Evolutionary conservation across 441 rosid genomes (phyloP).

Genomic region (Melianthus villosus): DNA sequence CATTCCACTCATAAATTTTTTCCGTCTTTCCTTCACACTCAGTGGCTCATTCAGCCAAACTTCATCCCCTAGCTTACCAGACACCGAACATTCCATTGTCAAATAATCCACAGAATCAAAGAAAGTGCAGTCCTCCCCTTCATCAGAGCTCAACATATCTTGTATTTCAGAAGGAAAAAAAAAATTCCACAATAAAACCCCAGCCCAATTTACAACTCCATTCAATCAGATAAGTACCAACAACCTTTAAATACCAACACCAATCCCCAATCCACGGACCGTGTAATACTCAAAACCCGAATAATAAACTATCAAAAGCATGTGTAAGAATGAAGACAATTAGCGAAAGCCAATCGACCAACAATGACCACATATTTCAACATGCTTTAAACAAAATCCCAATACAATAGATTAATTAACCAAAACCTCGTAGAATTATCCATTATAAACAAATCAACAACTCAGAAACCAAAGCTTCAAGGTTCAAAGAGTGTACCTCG

Average conservation of each 20-base stretch:
- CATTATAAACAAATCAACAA: constrained; percentile 16
- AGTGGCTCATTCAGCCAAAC: constrained; percentile 48
- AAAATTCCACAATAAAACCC: constrained; percentile 13
- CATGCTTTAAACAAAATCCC: constrained; percentile 20
- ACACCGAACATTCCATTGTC: constrained; percentile 8
- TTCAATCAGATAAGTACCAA: constrained; percentile 5
- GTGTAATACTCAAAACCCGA: constrained; percentile 16
- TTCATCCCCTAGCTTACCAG: constrained; percentile 17
- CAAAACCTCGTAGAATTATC: constrained; percentile 10
- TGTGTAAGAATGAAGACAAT: constrained; percentile 29
- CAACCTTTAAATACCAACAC: constrained; percentile 13
- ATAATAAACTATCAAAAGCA: constrained; percentile 12
- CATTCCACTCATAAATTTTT: constrained; percentile 31
- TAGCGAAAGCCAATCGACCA: constrained; percentile 16
- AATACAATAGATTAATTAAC: constrained; percentile 10
- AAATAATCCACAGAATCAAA: constrained; percentile 46
- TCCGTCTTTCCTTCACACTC: constrained; percentile 57
- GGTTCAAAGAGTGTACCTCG: constrained; percentile 24
- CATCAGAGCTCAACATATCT: constrained; percentile 39
- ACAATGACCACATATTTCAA: constrained; percentile 11
- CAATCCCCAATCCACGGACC: constrained; percentile 33
- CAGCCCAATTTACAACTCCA: too few relatives aligned
- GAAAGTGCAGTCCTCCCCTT: constrained; percentile 40
- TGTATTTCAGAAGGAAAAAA: constrained; percentile 15
- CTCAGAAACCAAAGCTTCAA: constrained; percentile 20